Evolutionary conservation across 179 eudicot genomes (phyloP).

Genomic region (Sideroxylon spinosum): DNA sequence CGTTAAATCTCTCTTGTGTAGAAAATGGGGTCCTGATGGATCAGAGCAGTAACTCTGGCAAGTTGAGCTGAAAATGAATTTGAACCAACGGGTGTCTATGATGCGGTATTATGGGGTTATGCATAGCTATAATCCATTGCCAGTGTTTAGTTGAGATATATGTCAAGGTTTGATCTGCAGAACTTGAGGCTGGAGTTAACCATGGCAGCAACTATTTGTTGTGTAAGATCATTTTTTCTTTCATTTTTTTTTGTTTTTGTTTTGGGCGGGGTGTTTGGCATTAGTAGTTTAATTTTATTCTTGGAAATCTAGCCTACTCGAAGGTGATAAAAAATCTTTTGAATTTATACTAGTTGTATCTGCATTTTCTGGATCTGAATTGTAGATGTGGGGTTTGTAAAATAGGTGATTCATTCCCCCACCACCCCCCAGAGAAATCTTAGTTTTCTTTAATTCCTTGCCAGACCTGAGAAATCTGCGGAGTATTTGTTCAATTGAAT

Average conservation of each 20-base stretch:
- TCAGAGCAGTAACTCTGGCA: background rate
- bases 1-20: slow-evolving; percentile 19
- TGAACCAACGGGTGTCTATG: background rate
- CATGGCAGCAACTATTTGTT: background rate
- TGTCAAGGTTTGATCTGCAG: background rate
- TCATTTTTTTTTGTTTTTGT: background rate
- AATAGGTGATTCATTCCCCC: background rate
- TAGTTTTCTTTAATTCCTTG: too few species aligned
- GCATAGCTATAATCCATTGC: too few species aligned
- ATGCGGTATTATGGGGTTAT: too few species aligned
- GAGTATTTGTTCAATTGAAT: too few species aligned
- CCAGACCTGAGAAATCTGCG: too few species aligned
- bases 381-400: slow-evolving; percentile 11
- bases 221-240: background rate
- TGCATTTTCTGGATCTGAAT: background rate
- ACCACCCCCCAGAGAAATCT: too few species aligned
- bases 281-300: background rate
- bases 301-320: too few species aligned
- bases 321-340: too few species aligned
- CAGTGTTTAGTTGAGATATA: background rate
- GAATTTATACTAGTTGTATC: too few species aligned
- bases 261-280: too few species aligned
- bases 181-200: background rate
- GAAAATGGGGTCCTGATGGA: slow-evolving; percentile 26
- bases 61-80: slow-evolving; percentile 7